These are phyloP conservation scores for Dendrobium nobile DNA, from an alignment of 106 monocot species.

Conservation along the genomic window DNA sequence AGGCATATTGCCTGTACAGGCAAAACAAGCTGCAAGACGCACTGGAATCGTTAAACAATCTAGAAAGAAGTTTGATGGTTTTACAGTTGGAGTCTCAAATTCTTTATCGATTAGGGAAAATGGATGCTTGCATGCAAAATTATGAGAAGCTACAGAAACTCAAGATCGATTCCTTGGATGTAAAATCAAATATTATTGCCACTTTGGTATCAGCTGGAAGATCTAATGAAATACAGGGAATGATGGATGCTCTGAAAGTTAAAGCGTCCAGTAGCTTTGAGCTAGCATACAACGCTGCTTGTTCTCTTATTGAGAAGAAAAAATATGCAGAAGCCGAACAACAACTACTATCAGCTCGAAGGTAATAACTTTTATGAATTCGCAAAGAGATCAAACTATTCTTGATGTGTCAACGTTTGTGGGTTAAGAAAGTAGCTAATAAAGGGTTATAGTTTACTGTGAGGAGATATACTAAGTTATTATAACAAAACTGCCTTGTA, in stretches of 20 bases:
- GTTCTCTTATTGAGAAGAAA: constrained; percentile 73
- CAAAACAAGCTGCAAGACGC: constrained; percentile 89
- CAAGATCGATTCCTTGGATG: constrained; percentile 82
- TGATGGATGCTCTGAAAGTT: constrained; percentile 70
- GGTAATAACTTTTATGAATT: constrained; percentile 27
- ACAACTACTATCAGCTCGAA: constrained; percentile 80
- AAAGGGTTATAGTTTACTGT: too few relatives aligned
- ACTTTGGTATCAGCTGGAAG: constrained; percentile 76
- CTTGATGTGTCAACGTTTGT: neutral
- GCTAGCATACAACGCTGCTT: constrained; percentile 80
- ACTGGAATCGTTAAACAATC: constrained; percentile 39
- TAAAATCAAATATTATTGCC: constrained; percentile 84
- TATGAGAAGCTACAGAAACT: constrained; percentile 83
- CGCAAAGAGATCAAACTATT: neutral
- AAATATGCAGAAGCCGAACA: constrained; percentile 81
- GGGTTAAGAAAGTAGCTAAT: too few relatives aligned
- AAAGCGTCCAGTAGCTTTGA: constrained; percentile 86
- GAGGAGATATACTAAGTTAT: too few relatives aligned
- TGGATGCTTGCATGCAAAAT: constrained; percentile 72
- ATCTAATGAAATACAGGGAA: constrained; percentile 68
- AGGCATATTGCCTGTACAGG: constrained; percentile 96
- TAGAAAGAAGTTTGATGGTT: constrained; percentile 55
- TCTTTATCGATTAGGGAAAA: constrained; percentile 74
- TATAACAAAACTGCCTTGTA: too few relatives aligned
- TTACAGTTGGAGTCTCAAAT: constrained; percentile 91